Base-by-base conservation (phyloP, 2,329 filamentous ascomycete genomes). In the Botrytis hyacinthi region DNA sequence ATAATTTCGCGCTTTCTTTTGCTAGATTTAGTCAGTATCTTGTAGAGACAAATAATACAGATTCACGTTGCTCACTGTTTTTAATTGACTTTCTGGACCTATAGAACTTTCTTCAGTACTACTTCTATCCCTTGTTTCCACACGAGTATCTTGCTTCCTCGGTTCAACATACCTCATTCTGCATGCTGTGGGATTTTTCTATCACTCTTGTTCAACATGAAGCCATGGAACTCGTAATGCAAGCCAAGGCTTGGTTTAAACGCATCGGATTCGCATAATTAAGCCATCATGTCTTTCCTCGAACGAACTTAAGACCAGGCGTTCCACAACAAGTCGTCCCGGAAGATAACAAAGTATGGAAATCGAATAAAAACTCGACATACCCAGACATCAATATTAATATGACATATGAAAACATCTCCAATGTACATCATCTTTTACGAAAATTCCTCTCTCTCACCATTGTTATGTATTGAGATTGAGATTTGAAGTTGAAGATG, bases 301-400 rank as follows among this genome's bases (percentile, higher is more conserved):
- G 32, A n/a, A 40, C 9, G n/a, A 8, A 32, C 4, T 29, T 59
- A 10, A 46, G 67, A 35, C 22, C 54, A 60, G 67, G n/a, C 40
- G n/a, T 32, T 61, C 9, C 67, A 44, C 67, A 22, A 29, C 44
- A 32, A 44, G 42, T 44, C 37, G 10, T 32, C 37, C 9, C 10
- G 35, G 4, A 63, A 32, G n/a, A 65, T 32, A 46, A 35, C 12
- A 14, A 29, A 29, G 18, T 29, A 5, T 69, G 46, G 22, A 4
- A 40, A 70, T 46, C 9, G 7, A n/a, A 70, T 61, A 70, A 61
- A 4, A 70, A n/a, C 48, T 70, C n/a, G 10, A 32, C 51, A 61
- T 60, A 10, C 29, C 51, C 20, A 26, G 9, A 32, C 42, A 18
- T 22, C 6, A 69, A 66, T 22, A 20, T 10, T 4, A 4, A 9